Evolutionary conservation across 352 stramenopile genomes (phyloP).

Genomic region (Blastocystis sp.): DNA sequence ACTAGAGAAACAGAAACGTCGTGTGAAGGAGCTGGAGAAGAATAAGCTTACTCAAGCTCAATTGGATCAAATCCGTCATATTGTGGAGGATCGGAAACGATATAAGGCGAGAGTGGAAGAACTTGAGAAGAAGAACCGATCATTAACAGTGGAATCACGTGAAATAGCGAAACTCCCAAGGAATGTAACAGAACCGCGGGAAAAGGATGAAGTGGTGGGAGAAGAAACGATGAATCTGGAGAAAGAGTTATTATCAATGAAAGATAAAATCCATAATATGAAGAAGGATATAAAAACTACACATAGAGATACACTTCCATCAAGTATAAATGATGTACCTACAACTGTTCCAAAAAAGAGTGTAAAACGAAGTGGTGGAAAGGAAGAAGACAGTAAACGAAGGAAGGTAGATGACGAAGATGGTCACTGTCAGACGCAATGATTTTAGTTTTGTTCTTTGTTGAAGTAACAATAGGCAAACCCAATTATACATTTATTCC

Average conservation of each 20-base stretch:
- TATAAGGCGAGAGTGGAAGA: constrained; percentile 31
- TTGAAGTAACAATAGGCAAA: neutral
- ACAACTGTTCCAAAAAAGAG: constrained; percentile 4
- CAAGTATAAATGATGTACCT: constrained; percentile 11
- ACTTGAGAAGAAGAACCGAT: neutral
- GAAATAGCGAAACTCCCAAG: neutral
- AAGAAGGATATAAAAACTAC: neutral
- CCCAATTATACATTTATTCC: neutral
- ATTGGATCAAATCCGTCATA: constrained; percentile 1
- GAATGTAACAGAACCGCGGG: neutral
- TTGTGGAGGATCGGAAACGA: constrained; percentile 32
- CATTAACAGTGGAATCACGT: neutral
- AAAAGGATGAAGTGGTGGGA: neutral
- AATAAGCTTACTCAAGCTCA: constrained; percentile 46
- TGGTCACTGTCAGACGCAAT: constrained; percentile 44
- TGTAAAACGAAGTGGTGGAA: neutral
- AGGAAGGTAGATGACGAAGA: constrained; percentile 26
- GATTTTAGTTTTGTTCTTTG: constrained; percentile 27
- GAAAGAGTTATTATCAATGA: neutral
- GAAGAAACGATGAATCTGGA: neutral
- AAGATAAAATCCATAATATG: neutral
- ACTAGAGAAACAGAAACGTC: neutral
- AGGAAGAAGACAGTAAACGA: neutral
- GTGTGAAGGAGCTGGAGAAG: constrained; percentile 51
- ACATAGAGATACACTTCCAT: neutral